phyloP scores from a whole-genome alignment of 164 flowering plant species.

The Umbilicus rupestris region DNA sequence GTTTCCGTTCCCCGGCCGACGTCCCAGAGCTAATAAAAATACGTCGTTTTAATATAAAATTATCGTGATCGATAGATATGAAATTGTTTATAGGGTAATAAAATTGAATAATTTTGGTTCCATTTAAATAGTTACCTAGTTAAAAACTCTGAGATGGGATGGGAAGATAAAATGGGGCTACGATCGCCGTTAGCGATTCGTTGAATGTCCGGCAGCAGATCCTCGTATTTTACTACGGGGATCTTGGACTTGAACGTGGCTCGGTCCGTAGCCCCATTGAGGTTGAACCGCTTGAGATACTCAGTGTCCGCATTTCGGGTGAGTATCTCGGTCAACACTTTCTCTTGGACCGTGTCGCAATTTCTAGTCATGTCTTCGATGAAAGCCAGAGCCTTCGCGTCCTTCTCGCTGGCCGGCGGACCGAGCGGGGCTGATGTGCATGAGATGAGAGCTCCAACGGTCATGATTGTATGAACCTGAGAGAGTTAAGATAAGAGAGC shows the following conservation, averaged over 20 bases:
- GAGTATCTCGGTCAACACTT: slow-evolving; percentile 45
- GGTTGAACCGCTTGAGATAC: slow-evolving; percentile 35
- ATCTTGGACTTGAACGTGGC: slow-evolving; percentile 45
- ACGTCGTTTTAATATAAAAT: too few species aligned
- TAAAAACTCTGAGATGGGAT: slow-evolving; percentile 70
- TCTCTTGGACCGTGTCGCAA: slow-evolving; percentile 42
- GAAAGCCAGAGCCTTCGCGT: slow-evolving; percentile 49
- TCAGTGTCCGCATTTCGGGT: slow-evolving; percentile 43
- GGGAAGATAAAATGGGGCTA: slow-evolving; percentile 47
- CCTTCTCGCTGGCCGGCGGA: slow-evolving; percentile 33
- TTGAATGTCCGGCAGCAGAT: slow-evolving; percentile 56
- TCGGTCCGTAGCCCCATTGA: slow-evolving; percentile 43
- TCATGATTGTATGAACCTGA: slow-evolving; percentile 15
- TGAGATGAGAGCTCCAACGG: slow-evolving; percentile 17
- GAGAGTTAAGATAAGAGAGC: neutral
- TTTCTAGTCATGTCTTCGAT: slow-evolving; percentile 59
- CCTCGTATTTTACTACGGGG: slow-evolving; percentile 58
- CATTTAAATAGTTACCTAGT: slow-evolving; percentile 37
- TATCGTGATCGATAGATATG: too few species aligned
- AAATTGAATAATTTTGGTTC: neutral
- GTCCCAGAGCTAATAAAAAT: slow-evolving; percentile 53
- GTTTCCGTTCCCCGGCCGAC: slow-evolving; percentile 73
- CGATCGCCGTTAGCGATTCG: slow-evolving; percentile 70
- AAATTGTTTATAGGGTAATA: neutral
- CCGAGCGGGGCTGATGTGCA: slow-evolving; percentile 9